phyloP scores from a whole-genome alignment of 2,329 filamentous ascomycete genomes.

The Fusarium abutilonis region DNA sequence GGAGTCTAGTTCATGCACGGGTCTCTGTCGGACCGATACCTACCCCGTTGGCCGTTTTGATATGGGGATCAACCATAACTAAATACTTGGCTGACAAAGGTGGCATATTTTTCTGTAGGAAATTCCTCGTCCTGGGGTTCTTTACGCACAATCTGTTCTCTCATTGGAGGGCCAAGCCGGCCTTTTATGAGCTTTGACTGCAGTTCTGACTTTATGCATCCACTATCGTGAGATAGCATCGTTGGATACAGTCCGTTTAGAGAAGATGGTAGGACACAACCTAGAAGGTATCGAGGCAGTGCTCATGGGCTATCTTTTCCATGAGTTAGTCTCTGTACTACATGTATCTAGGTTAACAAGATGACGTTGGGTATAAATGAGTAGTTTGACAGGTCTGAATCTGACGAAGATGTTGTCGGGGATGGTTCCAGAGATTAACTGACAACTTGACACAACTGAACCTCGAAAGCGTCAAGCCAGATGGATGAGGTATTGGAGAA shows the following conservation, averaged over 20 bases:
- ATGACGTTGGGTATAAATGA: no score
- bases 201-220: not conserved
- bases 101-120: constrained; percentile 3
- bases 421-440: no score
- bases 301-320: no score
- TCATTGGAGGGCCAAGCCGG: not conserved
- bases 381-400: no score
- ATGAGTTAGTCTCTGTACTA: no score
- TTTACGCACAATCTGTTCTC: constrained; percentile 4
- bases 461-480: no score
- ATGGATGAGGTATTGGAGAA: no score
- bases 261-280: not conserved
- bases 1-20: constrained; percentile 2
- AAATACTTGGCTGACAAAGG: constrained; percentile 4
- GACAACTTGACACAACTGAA: no score
- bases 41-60: constrained; percentile 2
- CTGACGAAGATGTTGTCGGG: no score
- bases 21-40: constrained; percentile 24
- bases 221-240: not conserved
- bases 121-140: not conserved
- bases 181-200: not conserved
- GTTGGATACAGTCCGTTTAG: not conserved
- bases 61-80: constrained; percentile 5
- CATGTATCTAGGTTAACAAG: no score
- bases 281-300: not conserved